Evolutionary conservation across 352 stramenopile genomes (phyloP), one percentile per base, ranked within the genome.

Genomic region (Phytophthora boehmeriae): DNA sequence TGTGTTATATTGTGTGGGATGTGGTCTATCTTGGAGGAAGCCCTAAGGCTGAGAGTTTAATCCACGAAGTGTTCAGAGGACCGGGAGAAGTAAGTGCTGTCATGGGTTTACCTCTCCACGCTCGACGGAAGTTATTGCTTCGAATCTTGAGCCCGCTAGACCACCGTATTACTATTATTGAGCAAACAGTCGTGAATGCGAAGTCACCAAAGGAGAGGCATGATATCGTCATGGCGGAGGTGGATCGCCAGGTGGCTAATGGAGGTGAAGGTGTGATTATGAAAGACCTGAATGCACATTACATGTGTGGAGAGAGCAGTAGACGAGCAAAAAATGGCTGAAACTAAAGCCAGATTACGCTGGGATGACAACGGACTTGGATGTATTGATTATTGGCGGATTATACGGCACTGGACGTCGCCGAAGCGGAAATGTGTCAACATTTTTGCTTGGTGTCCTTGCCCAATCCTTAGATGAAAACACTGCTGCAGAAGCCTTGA

Each of bases 271-370:
- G 87, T 11, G 73, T 95, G 32, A 93, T 95, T 27, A 66, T 95
- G 47, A 95, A 95, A 66, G 83, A 95, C 52, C 41, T 92, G 17
- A 91, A 91, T n/a, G 79, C 87, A 9, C 87, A 95, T 39, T 95
- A 95, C 39, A 94, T 95, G 83, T 95, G 85, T 43, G 87, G 85
- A 22, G 87, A 95, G 56, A 89, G 65, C 43, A 90, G 83, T 55
- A 76, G 85, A 2, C 86, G 86, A 63, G 75, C 82, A 89, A 92
- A 58, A 90, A 84, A 23, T 96, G 87, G 87, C 75, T 96, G 68
- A 96, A 96, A 44, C 68, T 96, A 36, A 96, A 96, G 49, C 86
- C 86, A 5, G 85, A 96, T 64, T 96, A 95, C 53, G 87, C 86
- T 2, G 87, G 85, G 9, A 93, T 96, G 82, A 91, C 86, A 9